Percentiles rank a stretch among this genome's conserved stretches.
These are phyloP conservation scores for Marasmius fiardii DNA, from an alignment of 1,284 basidiomycete species.

Conservation along the genomic window DNA sequence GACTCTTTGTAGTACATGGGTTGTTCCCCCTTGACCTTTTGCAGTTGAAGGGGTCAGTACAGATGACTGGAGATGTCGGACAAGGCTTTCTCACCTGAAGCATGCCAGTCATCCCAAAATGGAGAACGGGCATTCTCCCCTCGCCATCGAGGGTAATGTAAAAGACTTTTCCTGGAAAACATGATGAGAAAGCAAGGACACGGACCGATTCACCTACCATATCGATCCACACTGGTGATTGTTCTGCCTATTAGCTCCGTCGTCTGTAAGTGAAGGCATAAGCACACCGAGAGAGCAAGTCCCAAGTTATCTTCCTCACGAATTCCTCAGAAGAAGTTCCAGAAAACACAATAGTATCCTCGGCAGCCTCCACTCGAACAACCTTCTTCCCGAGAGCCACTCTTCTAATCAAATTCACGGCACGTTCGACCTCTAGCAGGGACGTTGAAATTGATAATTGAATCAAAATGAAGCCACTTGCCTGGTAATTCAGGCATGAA, in stretches of 20 bases:
- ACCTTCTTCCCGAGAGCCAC: slow-evolving; percentile 59
- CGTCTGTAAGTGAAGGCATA: slow-evolving; percentile 39
- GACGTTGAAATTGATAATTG: background rate
- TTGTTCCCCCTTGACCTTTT: slow-evolving; percentile 61
- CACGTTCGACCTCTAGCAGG: slow-evolving; percentile 67
- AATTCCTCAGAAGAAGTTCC: slow-evolving; percentile 60
- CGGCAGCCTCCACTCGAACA: slow-evolving; percentile 51
- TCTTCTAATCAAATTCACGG: slow-evolving; percentile 55
- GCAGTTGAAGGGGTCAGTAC: background rate
- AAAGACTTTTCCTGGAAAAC: slow-evolving; percentile 65
- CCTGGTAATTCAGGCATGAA: slow-evolving; percentile 68
- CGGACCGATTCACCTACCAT: slow-evolving; percentile 39
- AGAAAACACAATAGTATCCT: slow-evolving; percentile 72
- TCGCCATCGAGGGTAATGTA: slow-evolving; percentile 67
- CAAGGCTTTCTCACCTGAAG: slow-evolving; percentile 49
- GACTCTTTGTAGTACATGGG: slow-evolving; percentile 63
- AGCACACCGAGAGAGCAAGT: background rate
- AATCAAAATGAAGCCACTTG: slow-evolving; percentile 20
- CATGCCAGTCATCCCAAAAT: slow-evolving; percentile 86
- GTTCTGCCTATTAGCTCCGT: slow-evolving; percentile 56
- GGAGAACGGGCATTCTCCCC: slow-evolving; percentile 67
- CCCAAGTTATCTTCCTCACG: slow-evolving; percentile 38
- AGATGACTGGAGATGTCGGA: background rate
- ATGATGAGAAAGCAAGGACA: background rate
- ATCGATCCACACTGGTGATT: slow-evolving; percentile 59